phyloP scores from a whole-genome alignment of 345 rosid species.

The Fremontodendron californicum region DNA sequence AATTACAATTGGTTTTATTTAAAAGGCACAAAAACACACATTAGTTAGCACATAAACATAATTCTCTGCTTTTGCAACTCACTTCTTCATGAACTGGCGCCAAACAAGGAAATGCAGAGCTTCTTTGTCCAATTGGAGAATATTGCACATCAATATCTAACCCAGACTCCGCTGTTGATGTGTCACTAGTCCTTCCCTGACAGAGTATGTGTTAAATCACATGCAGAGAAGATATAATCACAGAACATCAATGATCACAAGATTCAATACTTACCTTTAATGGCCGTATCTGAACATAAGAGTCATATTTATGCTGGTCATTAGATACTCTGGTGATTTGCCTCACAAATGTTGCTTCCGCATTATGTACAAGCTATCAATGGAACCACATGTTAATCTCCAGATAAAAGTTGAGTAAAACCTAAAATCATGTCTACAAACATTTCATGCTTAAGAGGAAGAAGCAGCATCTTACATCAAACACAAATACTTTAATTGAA shows the following conservation, averaged over 20 bases:
- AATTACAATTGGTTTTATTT: not conserved
- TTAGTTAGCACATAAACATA: not conserved
- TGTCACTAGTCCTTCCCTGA: conserved; percentile 56
- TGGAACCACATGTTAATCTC: conserved; percentile 20
- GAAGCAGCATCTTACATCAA: conserved; percentile 4
- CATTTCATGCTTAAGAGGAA: conserved; percentile 12
- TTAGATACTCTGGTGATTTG: conserved; percentile 53
- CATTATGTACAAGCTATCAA: conserved; percentile 60
- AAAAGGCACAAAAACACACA: not conserved
- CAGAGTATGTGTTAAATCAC: conserved; percentile 9
- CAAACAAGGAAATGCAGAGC: conserved; percentile 40
- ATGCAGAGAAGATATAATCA: not conserved
- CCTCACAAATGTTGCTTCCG: conserved; percentile 54
- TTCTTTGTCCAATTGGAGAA: conserved; percentile 39
- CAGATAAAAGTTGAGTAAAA: conserved; percentile 1
- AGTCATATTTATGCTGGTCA: conserved; percentile 40
- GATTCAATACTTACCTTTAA: conserved; percentile 41
- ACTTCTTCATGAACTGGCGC: conserved; percentile 64
- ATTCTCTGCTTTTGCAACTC: conserved; percentile 27
- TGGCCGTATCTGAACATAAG: conserved; percentile 45
- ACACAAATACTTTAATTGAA: not conserved
- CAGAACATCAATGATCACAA: not conserved
- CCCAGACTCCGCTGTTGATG: conserved; percentile 51
- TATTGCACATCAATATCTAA: conserved; percentile 55
- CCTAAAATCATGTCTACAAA: conserved; percentile 17